Evolutionary conservation across 1,139 yeast species (phyloP), one percentile per base, ranked within the genome.

Genomic region (Candida sp.): DNA sequence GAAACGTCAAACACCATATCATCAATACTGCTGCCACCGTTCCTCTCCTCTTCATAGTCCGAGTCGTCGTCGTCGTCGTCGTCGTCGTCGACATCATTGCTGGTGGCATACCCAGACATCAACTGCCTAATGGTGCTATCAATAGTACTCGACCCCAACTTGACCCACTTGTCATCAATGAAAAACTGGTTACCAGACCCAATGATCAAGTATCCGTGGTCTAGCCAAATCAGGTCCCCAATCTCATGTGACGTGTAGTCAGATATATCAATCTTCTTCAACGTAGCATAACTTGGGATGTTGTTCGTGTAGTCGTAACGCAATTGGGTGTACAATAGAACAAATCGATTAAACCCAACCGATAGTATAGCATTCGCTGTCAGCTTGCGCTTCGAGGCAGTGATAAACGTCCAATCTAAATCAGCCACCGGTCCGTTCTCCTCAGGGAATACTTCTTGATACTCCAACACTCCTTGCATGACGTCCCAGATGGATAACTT

Each of bases 121-220:
- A 90, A 72, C 50, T 78, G 77, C 44, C 73, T 61, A 34, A 77
- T 73, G 9, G 72, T 73, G 17, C 69, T 61, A 52, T 74, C 75
- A 12, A 77, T 62, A 6, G 65, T 61, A 4, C 67, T 59, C 1
- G 66, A 60, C 0, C 72, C 77, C 42, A 77, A 54, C 46, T 66
- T 64, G 11, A 77, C 68, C 77, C 81, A 72, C 59, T 88, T 85
- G 63, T 91, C 96, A 54, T 89, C 90, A 47, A 92, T 80, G 61
- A 89, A 91, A 47, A 93, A 78, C 65, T 92, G 98, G 65, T 93
- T 93, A 0, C 98, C 98, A 23, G 96, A 80, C 4, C 96, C 98
- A 51, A 90, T 83, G 1, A 90, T 93, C 54, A 92, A 77, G 33
- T 85, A 81, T 0, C 96, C 97, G 58, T 86, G 84, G 50, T 81